Evolutionary conservation across 768 basidiomycete species (phyloP).

Genomic region (Termitomyces sp.): DNA sequence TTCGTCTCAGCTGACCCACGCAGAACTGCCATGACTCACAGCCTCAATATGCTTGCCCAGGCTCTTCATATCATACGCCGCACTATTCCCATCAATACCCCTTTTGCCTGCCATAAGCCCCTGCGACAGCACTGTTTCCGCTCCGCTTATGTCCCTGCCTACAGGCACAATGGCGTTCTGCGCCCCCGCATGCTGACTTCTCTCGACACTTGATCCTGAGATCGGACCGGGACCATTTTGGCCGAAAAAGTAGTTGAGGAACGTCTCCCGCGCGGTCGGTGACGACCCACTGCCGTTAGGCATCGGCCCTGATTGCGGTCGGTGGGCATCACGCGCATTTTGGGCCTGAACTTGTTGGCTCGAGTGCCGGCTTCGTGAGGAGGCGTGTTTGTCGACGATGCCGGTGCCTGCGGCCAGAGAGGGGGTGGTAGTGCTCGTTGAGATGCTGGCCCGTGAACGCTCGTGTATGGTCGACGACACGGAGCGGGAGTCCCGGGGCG

Average conservation of each 20-base stretch:
- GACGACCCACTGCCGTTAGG: constrained; percentile 29
- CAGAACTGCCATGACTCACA: constrained; percentile 44
- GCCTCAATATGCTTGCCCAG: constrained; percentile 96
- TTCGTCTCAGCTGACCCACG: neutral
- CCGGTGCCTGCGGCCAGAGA: constrained; percentile 21
- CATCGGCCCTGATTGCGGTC: constrained; percentile 30
- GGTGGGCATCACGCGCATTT: constrained; percentile 15
- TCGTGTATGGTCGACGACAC: constrained; percentile 77
- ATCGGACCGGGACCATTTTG: constrained; percentile 79
- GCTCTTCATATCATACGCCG: constrained; percentile 98
- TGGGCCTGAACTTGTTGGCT: constrained; percentile 10
- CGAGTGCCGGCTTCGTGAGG: constrained; percentile 27
- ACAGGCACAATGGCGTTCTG: constrained; percentile 36
- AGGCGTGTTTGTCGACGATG: constrained; percentile 26
- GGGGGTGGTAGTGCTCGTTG: constrained; percentile 24
- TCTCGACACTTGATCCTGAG: constrained; percentile 48
- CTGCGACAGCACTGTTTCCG: constrained; percentile 43
- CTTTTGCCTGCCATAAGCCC: constrained; percentile 67
- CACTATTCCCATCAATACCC: constrained; percentile 66
- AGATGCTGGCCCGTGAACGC: constrained; percentile 49
- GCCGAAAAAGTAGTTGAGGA: constrained; percentile 98
- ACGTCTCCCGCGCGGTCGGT: constrained; percentile 77
- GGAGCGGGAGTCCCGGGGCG: constrained; percentile 56
- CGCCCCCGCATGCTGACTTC: constrained; percentile 17
- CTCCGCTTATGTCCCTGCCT: constrained; percentile 61